phyloP scores from a whole-genome alignment of 768 basidiomycete genomes.

The Clitopilus hobsonii region DNA sequence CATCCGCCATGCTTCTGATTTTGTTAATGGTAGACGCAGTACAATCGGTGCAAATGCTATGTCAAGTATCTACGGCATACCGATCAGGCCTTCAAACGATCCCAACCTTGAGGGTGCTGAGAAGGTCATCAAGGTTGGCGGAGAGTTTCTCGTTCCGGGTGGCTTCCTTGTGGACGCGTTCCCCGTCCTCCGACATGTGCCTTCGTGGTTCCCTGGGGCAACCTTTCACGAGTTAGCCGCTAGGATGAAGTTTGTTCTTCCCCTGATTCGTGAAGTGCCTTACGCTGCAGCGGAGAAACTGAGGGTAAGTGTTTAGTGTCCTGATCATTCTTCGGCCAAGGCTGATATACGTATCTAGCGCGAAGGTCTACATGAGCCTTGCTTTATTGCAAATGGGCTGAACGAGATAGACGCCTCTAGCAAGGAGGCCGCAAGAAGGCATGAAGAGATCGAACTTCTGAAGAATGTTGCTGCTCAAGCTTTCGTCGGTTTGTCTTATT shows the following conservation, averaged over 20 bases:
- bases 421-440: not conserved
- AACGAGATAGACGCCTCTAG: not conserved
- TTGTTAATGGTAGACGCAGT: no score
- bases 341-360: not conserved
- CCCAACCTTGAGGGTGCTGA: conserved; percentile 13
- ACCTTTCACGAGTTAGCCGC: conserved; percentile 11
- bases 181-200: conserved; percentile 10
- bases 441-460: not conserved
- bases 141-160: conserved; percentile 10
- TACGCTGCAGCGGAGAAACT: conserved; percentile 9
- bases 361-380: not conserved
- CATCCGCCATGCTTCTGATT: not conserved
- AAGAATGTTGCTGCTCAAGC: not conserved
- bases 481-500: not conserved
- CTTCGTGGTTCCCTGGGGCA: conserved; percentile 13
- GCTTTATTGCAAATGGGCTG: not conserved
- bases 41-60: not conserved
- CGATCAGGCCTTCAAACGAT: conserved; percentile 6
- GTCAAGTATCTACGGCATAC: not conserved
- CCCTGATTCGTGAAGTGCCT: conserved; percentile 16
- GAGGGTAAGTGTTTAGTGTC: conserved; percentile 1
- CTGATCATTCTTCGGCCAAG: not conserved
- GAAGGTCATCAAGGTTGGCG: conserved; percentile 2
- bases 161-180: conserved; percentile 13
- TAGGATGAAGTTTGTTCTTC: conserved; percentile 5